Evolutionary conservation across 306 rosid genomes (phyloP).

Genomic region (Vigna trinervia): DNA sequence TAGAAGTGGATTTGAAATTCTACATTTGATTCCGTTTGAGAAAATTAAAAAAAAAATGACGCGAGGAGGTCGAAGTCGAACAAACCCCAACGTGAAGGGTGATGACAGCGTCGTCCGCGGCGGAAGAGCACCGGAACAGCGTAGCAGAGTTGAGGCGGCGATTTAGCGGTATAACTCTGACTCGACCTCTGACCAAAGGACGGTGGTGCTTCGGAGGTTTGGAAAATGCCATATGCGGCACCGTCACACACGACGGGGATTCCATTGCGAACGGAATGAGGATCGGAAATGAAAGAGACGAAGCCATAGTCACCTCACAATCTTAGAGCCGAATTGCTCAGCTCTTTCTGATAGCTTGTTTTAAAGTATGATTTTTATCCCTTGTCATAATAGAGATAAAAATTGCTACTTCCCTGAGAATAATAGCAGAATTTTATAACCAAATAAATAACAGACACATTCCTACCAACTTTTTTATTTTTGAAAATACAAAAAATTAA

Average conservation of each 20-base stretch:
- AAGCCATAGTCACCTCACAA: neutral
- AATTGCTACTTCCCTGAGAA: too few species aligned
- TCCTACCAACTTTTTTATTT: too few species aligned
- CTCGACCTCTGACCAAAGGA: neutral
- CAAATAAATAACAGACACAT: too few species aligned
- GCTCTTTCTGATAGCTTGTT: too few species aligned
- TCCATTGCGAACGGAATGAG: conserved; percentile 21
- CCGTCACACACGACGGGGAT: neutral
- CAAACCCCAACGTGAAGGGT: conserved; percentile 46
- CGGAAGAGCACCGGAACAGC: conserved; percentile 33
- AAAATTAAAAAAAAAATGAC: neutral
- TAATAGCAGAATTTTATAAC: too few species aligned
- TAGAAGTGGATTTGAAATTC: neutral
- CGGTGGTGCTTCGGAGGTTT: conserved; percentile 26
- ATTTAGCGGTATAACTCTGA: neutral
- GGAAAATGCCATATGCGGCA: conserved; percentile 3
- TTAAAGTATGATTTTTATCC: too few species aligned
- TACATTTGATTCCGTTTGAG: neutral
- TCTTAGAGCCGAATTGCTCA: neutral
- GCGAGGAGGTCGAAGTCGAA: neutral
- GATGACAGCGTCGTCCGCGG: conserved; percentile 17
- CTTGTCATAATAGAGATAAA: too few species aligned
- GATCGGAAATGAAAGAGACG: conserved; percentile 1
- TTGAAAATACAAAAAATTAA: too few species aligned
- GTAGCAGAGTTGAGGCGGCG: conserved; percentile 2